These are phyloP conservation scores for Logfia minima DNA, from an alignment of 129 eudicot genomes.

Conservation along the genomic window DNA sequence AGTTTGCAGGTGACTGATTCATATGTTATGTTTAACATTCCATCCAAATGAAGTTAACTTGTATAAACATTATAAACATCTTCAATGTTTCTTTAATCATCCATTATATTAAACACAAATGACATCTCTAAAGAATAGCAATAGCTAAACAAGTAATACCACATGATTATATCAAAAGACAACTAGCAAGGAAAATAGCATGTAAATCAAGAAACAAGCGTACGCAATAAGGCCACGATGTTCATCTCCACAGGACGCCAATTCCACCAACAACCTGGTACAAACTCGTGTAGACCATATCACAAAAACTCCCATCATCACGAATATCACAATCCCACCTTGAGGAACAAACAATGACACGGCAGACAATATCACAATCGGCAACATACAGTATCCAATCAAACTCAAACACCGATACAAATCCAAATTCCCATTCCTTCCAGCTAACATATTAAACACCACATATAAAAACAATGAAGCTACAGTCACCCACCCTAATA, in stretches of 20 bases:
- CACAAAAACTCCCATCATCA: conserved; percentile 56
- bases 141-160: conserved; percentile 17
- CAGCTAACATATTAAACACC: conserved; percentile 84
- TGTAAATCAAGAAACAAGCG: conserved; percentile 77
- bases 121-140: conserved; percentile 20
- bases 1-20: conserved; percentile 38
- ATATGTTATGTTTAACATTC: neutral
- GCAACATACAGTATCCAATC: conserved; percentile 82
- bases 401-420: conserved; percentile 72
- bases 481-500: conserved; percentile 79
- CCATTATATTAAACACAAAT: conserved; percentile 18
- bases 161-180: conserved; percentile 46
- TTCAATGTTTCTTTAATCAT: neutral
- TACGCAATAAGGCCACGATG: conserved; percentile 70
- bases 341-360: conserved; percentile 68
- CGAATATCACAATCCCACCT: conserved; percentile 62
- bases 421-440: conserved; percentile 75
- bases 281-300: conserved; percentile 80
- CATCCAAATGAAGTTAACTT: neutral
- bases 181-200: conserved; percentile 76
- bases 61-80: neutral
- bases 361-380: conserved; percentile 68
- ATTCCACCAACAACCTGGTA: conserved; percentile 71
- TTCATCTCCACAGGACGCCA: conserved; percentile 73
- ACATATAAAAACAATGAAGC: conserved; percentile 66